These are phyloP conservation scores for Marasmius fiardii DNA, from an alignment of 1,284 basidiomycete genomes.

Conservation along the genomic window DNA sequence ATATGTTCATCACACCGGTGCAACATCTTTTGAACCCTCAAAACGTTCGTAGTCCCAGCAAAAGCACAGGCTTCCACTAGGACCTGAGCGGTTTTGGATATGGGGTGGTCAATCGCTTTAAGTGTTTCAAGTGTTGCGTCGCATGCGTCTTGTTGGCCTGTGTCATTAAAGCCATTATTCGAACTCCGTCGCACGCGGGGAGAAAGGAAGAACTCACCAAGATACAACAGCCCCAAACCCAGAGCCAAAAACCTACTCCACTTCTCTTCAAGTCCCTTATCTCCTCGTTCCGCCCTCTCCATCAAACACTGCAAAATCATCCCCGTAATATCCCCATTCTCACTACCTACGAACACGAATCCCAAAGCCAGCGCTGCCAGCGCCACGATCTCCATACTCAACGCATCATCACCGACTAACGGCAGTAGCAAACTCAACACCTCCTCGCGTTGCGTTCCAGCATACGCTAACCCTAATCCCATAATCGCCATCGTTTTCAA, in stretches of 20 bases:
- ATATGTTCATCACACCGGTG: constrained; percentile 94
- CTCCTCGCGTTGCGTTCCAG: constrained; percentile 89
- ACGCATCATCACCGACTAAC: constrained; percentile 74
- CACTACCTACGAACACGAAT: constrained; percentile 95
- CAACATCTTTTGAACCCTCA: constrained; percentile 92
- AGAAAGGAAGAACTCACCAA: constrained; percentile 55
- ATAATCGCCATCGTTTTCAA: constrained; percentile 89
- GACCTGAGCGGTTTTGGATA: constrained; percentile 89
- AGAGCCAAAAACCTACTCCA: constrained; percentile 93
- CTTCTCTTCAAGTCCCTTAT: constrained; percentile 81
- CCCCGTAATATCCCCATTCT: constrained; percentile 90
- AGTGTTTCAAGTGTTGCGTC: constrained; percentile 96
- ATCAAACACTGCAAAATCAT: constrained; percentile 92
- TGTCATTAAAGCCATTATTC: constrained; percentile 5
- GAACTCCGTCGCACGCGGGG: background rate
- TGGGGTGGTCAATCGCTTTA: constrained; percentile 92
- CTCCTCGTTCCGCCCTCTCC: constrained; percentile 80
- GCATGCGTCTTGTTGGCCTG: constrained; percentile 86
- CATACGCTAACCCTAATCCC: constrained; percentile 92
- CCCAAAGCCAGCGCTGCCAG: constrained; percentile 88
- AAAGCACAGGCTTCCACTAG: constrained; percentile 94
- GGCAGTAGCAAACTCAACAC: constrained; percentile 79
- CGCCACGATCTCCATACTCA: constrained; percentile 88
- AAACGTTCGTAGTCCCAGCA: constrained; percentile 94
- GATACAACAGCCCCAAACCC: constrained; percentile 88